Base-by-base conservation (phyloP, 768 basidiomycete species). In the Cubamyces lactineus region DNA sequence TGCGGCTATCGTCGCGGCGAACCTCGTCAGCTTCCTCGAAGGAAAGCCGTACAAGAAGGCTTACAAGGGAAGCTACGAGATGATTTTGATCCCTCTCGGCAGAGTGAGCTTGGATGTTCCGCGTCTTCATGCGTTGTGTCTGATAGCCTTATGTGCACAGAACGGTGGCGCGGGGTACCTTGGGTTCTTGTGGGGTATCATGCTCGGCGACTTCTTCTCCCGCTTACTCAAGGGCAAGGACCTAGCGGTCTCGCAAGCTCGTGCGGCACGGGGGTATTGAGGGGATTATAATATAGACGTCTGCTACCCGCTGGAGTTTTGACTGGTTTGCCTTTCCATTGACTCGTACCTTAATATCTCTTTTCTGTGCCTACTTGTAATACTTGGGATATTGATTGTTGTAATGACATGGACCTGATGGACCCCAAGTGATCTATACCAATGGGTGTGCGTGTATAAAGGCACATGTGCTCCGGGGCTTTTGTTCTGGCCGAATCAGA, bases 31-130 rank as follows among this genome's bases (percentile, higher is more conserved):
- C 30, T 68, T 82, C 54, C 72, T 87, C 34, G 69, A 68, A 12
- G 81, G 79, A 52, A 71, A 69, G 23, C 54, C 69, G 62, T 70
- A 63, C 5, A 62, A 75, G 59, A 80, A 76, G 50, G 64, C 62
- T 19, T 87, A 88, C 70, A 77, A 80, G 56, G 82, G 83, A 15
- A 76, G 75, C 19, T 45, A 69, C 0, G 86, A 88, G 67, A 56
- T 83, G 53, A 85, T 87, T 49, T 17, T 82, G 30, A 69, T 86
- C 53, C 83, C 83, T 23, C 76, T 80, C 56, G 84, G 84, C 56
- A 81, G 75, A 79, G 86, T 86, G 62, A 43, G 77, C 64, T 13
- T 7, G 11, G 34, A 34, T 34, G 9, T 34, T 5, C 9, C 34
- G 5, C 9, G 34, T 34, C n/a, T n/a, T n/a, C n/a, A n/a, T n/a